phyloP scores from a whole-genome alignment of 495 filamentous ascomycete species.

The Pyrenopolyporus hunteri region DNA sequence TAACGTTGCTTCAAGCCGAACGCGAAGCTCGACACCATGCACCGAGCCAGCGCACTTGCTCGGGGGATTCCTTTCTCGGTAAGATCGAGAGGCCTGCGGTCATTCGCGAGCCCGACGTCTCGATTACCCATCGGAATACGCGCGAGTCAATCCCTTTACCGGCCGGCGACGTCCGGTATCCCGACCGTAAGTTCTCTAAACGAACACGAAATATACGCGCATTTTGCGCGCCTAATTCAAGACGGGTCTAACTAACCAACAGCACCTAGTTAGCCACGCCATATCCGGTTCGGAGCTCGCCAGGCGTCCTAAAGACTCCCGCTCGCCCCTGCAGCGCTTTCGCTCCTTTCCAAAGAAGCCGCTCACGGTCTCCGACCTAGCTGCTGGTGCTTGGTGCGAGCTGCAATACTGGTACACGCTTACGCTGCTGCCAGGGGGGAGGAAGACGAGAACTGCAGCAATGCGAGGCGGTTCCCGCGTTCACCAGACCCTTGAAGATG shows the following conservation, averaged over 20 bases:
- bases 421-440: slow-evolving; percentile 68
- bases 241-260: slow-evolving; percentile 60
- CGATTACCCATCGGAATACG: slow-evolving; percentile 7
- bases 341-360: slow-evolving; percentile 76
- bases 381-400: slow-evolving; percentile 93
- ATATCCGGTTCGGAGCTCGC: slow-evolving; percentile 20
- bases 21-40: background rate
- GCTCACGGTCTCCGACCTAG: slow-evolving; percentile 88
- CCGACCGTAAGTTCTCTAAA: slow-evolving; percentile 54
- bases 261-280: slow-evolving; percentile 70
- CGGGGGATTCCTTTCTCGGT: background rate
- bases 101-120: slow-evolving; percentile 1
- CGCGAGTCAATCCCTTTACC: slow-evolving; percentile 3
- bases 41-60: background rate
- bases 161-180: slow-evolving; percentile 45
- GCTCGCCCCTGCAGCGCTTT: slow-evolving; percentile 69
- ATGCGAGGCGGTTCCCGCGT: slow-evolving; percentile 82
- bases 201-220: background rate
- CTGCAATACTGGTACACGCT: slow-evolving; percentile 90
- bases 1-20: background rate
- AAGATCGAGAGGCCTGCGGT: background rate
- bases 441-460: slow-evolving; percentile 72
- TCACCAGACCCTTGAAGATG: slow-evolving; percentile 82
- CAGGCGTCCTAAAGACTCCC: slow-evolving; percentile 34
- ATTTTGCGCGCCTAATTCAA: background rate